Evolutionary conservation across 352 stramenopile species (phyloP).

Genomic region (Globisporangium middletonii): DNA sequence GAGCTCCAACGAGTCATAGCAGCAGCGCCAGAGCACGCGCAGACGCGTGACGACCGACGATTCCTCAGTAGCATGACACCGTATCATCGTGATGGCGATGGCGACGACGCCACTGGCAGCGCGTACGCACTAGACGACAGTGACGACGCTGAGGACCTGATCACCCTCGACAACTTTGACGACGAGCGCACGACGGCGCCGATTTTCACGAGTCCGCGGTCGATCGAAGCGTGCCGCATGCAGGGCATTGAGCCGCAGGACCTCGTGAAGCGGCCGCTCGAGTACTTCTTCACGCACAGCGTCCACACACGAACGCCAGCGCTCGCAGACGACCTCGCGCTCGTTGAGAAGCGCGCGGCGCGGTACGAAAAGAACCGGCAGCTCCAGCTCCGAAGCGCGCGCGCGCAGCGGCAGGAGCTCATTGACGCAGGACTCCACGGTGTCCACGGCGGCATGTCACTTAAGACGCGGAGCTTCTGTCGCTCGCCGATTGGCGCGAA

Average conservation of each 20-base stretch:
- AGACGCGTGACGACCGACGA: neutral
- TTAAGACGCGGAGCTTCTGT: slow-evolving; percentile 47
- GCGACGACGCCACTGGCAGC: neutral
- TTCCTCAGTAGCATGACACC: neutral
- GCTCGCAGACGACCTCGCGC: slow-evolving; percentile 19
- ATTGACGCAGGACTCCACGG: slow-evolving; percentile 44
- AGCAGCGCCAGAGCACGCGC: too few relatives aligned
- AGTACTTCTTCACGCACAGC: slow-evolving; percentile 47
- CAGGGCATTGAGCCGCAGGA: slow-evolving; percentile 63
- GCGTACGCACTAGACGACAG: neutral
- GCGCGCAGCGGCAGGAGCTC: slow-evolving; percentile 45
- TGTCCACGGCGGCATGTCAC: slow-evolving; percentile 43
- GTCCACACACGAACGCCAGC: neutral
- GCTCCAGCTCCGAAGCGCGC: slow-evolving; percentile 41
- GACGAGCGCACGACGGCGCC: slow-evolving; percentile 24
- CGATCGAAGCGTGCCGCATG: slow-evolving; percentile 66
- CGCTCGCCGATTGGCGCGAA: slow-evolving; percentile 36
- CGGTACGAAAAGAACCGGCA: slow-evolving; percentile 57
- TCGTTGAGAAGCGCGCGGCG: slow-evolving; percentile 49
- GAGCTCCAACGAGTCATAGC: too few relatives aligned
- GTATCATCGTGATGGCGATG: neutral
- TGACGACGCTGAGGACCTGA: slow-evolving; percentile 12
- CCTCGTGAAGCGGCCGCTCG: slow-evolving; percentile 43
- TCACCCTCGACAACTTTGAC: slow-evolving; percentile 68
- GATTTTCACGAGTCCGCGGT: slow-evolving; percentile 63